Base-by-base conservation (phyloP, 2,329 filamentous ascomycete species). In the Colletotrichum filicis region DNA sequence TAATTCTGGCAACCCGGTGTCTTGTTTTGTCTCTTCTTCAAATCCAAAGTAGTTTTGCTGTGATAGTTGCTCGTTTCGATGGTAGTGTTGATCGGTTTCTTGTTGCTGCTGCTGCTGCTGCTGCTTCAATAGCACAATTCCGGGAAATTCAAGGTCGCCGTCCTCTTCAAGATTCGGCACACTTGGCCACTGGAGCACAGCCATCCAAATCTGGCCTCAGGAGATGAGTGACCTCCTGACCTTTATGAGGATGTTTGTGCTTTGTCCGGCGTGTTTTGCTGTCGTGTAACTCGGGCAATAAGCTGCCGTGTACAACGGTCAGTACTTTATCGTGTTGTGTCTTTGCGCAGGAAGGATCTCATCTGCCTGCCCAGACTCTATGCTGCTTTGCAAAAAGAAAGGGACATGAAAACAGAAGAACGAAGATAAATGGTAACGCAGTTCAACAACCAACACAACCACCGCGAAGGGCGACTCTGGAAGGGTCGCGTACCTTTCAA, bases 161-260 rank as follows among this genome's bases (percentile, higher is more conserved):
- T 61, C 22, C 28, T 37, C 56, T 61, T 60, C 57, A 35, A 68
- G 37, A 26, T 57, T 61, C 49, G 63, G 63, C 35, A 35, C 35
- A 22, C 35, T 52, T 66, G 62, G 32, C 62, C 68, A 60, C 62
- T 55, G n/a, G 22, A 56, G 30, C 42, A 55, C 14, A 56, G 26
- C 68, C 63, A 71, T 67, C 56, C 68, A 71, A 49, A 12, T 16
- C n/a, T 12, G 19, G 30, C 5, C 8, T 26, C 30, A 16, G 32
- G 42, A 56, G 63, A 56, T 42, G 22, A 5, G 5, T 52, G 64
- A 12, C 5, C 37, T 66, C 53, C 55, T 58, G 37, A 35, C n/a
- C 14, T 19, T 28, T 30, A 19, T 30, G n/a, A 32, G n/a, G 59
- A 52, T 30, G 12, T 14, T 30, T 7, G 16, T 62, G 3, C 42